phyloP scores from a whole-genome alignment of 352 stramenopile species.

The Halophytophthora batemanensis region DNA sequence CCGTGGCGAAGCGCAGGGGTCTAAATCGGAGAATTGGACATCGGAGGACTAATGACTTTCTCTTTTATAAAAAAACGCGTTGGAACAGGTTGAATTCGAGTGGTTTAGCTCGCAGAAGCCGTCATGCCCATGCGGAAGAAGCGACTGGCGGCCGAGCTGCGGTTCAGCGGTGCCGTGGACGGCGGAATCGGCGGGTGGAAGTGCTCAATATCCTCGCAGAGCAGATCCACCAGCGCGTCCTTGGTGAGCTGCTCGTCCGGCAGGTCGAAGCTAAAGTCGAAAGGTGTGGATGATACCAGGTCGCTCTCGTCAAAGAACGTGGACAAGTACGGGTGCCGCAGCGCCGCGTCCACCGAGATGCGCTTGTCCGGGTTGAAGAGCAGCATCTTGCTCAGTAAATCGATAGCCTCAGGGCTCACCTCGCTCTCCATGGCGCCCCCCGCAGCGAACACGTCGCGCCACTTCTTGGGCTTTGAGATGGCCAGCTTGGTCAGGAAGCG shows the following conservation, averaged over 20 bases:
- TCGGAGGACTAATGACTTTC: neutral
- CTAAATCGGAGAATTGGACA: no score
- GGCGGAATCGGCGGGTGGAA: constrained; percentile 42
- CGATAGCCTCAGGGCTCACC: constrained; percentile 48
- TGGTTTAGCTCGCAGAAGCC: constrained; percentile 36
- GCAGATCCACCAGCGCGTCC: constrained; percentile 50
- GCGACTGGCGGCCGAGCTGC: constrained; percentile 19
- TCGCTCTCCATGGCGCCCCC: constrained; percentile 20
- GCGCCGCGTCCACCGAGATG: constrained; percentile 54
- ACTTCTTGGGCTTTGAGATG: constrained; percentile 77
- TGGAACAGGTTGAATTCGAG: no score
- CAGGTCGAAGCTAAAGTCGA: constrained; percentile 72
- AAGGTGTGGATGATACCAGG: constrained; percentile 29
- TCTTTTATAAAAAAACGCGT: neutral
- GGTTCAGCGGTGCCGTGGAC: constrained; percentile 16
- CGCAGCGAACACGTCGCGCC: constrained; percentile 52
- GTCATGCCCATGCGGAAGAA: constrained; percentile 59
- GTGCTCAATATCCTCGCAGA: constrained; percentile 59
- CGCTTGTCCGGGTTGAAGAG: constrained; percentile 72
- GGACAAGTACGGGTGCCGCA: constrained; percentile 65
- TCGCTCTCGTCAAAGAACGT: constrained; percentile 88
- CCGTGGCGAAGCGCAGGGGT: no score
- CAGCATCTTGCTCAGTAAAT: constrained; percentile 65
- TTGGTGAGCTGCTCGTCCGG: constrained; percentile 62
- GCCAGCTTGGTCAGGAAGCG: constrained; percentile 84